phyloP scores from a whole-genome alignment of 495 filamentous ascomycete genomes.

The Penicillium fimorum region DNA sequence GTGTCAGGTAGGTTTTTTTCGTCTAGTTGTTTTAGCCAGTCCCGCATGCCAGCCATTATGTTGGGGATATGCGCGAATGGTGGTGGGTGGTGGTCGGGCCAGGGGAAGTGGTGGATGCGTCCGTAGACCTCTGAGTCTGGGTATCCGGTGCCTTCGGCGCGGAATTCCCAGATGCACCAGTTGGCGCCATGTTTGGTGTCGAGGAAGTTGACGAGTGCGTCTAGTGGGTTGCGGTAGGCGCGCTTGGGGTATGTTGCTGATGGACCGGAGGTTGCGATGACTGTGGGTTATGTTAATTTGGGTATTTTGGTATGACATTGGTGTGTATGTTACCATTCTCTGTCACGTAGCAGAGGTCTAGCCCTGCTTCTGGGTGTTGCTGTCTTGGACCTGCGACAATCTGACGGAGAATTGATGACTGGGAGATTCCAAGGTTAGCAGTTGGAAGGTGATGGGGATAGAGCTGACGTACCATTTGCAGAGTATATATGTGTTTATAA shows the following conservation, averaged over 20 bases:
- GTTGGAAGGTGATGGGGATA: not conserved
- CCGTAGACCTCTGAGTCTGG: slow-evolving; percentile 83
- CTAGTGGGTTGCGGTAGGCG: slow-evolving; percentile 89
- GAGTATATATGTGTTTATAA: not conserved
- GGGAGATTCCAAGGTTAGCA: slow-evolving; percentile 6
- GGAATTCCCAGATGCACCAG: slow-evolving; percentile 97
- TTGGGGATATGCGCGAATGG: slow-evolving; percentile 84
- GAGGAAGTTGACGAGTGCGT: slow-evolving; percentile 79
- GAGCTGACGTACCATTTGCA: slow-evolving; percentile 3
- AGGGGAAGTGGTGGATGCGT: slow-evolving; percentile 85
- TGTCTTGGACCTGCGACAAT: slow-evolving; percentile 78
- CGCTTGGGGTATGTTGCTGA: slow-evolving; percentile 82
- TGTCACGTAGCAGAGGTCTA: slow-evolving; percentile 96
- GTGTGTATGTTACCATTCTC: slow-evolving; percentile 55
- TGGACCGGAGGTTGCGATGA: slow-evolving; percentile 80
- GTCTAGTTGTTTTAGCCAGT: slow-evolving; percentile 69
- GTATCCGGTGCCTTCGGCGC: slow-evolving; percentile 94
- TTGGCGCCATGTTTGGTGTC: slow-evolving; percentile 75
- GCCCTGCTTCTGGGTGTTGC: slow-evolving; percentile 77
- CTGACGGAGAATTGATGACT: slow-evolving; percentile 68
- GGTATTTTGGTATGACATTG: not conserved
- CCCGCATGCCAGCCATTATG: slow-evolving; percentile 87
- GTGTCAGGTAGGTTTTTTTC: slow-evolving; percentile 9
- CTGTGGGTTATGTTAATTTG: slow-evolving; percentile 27
- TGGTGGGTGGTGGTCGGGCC: slow-evolving; percentile 95